These are phyloP conservation scores for Ogataea hybrid DNA, from an alignment of 1,139 yeast species.

Conservation along the genomic window DNA sequence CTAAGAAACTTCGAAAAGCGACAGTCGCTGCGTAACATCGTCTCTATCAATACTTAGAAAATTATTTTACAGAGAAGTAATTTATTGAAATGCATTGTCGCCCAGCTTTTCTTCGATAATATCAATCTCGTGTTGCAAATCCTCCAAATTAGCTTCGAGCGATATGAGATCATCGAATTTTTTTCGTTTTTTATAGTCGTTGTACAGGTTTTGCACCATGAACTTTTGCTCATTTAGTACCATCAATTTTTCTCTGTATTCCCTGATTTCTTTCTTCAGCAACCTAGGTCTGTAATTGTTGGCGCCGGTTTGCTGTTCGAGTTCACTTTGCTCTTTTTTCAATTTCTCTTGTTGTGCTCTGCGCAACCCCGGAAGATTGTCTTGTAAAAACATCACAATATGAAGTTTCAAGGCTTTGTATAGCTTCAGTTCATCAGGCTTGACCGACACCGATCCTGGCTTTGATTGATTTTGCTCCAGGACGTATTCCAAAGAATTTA, in stretches of 20 bases:
- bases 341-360: slow-evolving; percentile 28
- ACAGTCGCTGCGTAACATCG: slow-evolving; percentile 4
- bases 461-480: slow-evolving; percentile 4
- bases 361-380: slow-evolving; percentile 53
- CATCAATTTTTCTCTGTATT: slow-evolving; percentile 71
- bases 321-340: slow-evolving; percentile 8
- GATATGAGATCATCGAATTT: slow-evolving; percentile 75
- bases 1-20: slow-evolving; percentile 20
- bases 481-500: slow-evolving; percentile 7
- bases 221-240: slow-evolving; percentile 83
- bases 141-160: slow-evolving; percentile 56
- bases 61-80: neutral
- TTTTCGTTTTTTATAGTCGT: slow-evolving; percentile 60
- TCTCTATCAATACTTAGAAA: neutral
- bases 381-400: slow-evolving; percentile 50
- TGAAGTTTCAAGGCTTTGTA: slow-evolving; percentile 45
- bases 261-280: slow-evolving; percentile 53
- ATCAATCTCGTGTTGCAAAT: slow-evolving; percentile 52
- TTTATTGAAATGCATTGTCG: slow-evolving; percentile 51
- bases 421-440: slow-evolving; percentile 33
- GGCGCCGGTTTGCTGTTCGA: slow-evolving; percentile 6
- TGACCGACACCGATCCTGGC: slow-evolving; percentile 4
- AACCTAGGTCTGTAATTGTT: slow-evolving; percentile 36
- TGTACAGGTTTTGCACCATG: slow-evolving; percentile 62
- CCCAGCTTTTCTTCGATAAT: slow-evolving; percentile 57